Evolutionary conservation across 2,329 filamentous ascomycete species (phyloP).

Genomic region (Dactylonectria macrodidyma): DNA sequence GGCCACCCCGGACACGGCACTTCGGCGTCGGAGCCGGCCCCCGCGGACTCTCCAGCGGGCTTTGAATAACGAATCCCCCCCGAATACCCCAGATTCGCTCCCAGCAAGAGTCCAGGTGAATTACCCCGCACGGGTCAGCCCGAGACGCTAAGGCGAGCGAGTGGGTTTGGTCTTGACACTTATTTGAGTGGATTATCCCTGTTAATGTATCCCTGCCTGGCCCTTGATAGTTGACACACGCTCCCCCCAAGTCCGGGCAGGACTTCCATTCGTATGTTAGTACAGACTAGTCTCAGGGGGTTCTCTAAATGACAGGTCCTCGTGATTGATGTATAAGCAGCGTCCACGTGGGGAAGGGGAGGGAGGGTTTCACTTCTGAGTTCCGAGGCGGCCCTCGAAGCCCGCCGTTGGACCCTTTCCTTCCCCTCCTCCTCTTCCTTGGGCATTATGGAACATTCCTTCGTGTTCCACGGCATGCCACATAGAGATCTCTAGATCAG

Average conservation of each 20-base stretch:
- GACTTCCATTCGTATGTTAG: neutral
- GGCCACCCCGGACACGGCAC: neutral
- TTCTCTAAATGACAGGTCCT: neutral
- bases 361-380: neutral
- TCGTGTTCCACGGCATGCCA: neutral
- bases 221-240: too few species aligned
- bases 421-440: too few species aligned
- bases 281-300: neutral
- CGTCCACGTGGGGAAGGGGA: neutral
- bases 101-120: neutral
- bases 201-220: neutral
- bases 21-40: neutral
- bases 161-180: too few species aligned
- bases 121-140: neutral
- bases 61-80: neutral
- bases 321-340: neutral
- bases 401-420: neutral
- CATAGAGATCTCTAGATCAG: neutral
- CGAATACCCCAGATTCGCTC: neutral
- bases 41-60: neutral
- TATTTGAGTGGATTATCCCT: neutral
- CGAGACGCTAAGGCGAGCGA: neutral
- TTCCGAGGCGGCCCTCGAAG: neutral
- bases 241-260: too few species aligned
- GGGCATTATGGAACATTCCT: neutral